Base-by-base conservation (phyloP, 805 yeast species). In the Lipomyces oligophaga region DNA sequence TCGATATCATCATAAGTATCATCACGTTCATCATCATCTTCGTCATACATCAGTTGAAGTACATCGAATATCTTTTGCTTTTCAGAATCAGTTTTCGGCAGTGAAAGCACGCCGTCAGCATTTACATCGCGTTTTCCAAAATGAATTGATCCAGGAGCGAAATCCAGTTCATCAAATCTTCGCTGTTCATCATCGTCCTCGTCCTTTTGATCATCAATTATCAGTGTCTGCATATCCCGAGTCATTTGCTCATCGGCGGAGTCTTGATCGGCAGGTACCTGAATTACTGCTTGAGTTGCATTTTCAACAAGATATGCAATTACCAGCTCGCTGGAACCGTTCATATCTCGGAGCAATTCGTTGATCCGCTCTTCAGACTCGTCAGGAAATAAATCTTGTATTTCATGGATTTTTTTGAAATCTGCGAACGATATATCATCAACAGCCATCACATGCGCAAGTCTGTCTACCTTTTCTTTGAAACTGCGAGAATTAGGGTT, bases 1-100 rank as follows among this genome's bases (percentile, higher is more conserved):
- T 62, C 70, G 15, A 58, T 60, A 15, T 65, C 71, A n/a, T 63
- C 69, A 30, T 61, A 58, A 3, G 60, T 58, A 31, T 56, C 60
- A 31, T 52, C 58, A 4, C 55, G 42, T 25, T 55, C 60, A 40
- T 57, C 60, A 18, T 54, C 58, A 13, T 54, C 58, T 36, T 48
- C 51, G 22, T 57, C 60, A 46, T 54, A 55, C 6, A 55, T 54
- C 32, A 32, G 38, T 22, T 37, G 32, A 3, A 53, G 30, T 10
- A 30, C 31, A 40, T 53, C 55, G 26, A 51, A 39, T 16, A 53
- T 50, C 41, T 35, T 41, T 26, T 53, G 49, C 46, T 53, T 53
- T 6, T 43, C 56, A 6, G 19, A 21, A 10, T 18, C 32, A 4
- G 45, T 28, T 4, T 35, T 36, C 20, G 33, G 18, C n/a, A 22